Percentiles rank a stretch among this genome's conserved stretches.
Conservation (phyloP, 352 stramenopile species). For the Globisporangium iwayamae region DNA sequence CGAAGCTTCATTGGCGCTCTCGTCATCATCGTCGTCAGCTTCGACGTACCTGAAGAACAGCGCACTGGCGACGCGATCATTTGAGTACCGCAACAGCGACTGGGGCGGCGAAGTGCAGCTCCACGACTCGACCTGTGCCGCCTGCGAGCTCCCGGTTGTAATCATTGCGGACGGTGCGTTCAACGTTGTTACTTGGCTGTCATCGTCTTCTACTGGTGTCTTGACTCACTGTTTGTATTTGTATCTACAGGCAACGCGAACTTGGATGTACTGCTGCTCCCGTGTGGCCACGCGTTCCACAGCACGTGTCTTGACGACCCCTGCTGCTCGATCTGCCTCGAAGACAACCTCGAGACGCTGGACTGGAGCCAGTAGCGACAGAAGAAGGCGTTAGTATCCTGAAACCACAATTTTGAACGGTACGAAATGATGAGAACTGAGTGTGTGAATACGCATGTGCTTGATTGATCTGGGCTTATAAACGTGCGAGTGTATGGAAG, state of each 20-base stretch:
- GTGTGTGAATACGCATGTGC: neutral
- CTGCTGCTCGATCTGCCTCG: constrained; percentile 70
- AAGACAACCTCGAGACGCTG: constrained; percentile 45
- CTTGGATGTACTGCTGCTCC: constrained; percentile 68
- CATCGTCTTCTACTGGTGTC: neutral
- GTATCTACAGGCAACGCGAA: constrained; percentile 57
- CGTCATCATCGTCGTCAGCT: neutral
- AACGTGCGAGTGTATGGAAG: neutral
- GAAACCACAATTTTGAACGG: constrained; percentile 12
- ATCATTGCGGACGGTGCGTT: constrained; percentile 72
- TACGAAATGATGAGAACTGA: neutral
- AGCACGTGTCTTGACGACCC: constrained; percentile 52
- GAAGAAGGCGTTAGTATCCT: neutral
- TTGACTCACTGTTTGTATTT: neutral
- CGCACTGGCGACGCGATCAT: constrained; percentile 38
- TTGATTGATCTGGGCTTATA: neutral
- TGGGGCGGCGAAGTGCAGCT: constrained; percentile 86
- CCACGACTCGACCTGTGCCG: constrained; percentile 69
- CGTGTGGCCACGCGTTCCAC: constrained; percentile 82
- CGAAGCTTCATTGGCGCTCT: neutral
- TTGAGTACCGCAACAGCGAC: constrained; percentile 83
- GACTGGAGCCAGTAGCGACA: constrained; percentile 18
- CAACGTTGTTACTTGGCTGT: constrained; percentile 2
- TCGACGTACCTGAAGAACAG: constrained; percentile 8
- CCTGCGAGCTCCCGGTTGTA: constrained; percentile 77